These are phyloP conservation scores for Pochonia chlamydosporia DNA, from an alignment of 2,329 filamentous ascomycete species.

Conservation along the genomic window DNA sequence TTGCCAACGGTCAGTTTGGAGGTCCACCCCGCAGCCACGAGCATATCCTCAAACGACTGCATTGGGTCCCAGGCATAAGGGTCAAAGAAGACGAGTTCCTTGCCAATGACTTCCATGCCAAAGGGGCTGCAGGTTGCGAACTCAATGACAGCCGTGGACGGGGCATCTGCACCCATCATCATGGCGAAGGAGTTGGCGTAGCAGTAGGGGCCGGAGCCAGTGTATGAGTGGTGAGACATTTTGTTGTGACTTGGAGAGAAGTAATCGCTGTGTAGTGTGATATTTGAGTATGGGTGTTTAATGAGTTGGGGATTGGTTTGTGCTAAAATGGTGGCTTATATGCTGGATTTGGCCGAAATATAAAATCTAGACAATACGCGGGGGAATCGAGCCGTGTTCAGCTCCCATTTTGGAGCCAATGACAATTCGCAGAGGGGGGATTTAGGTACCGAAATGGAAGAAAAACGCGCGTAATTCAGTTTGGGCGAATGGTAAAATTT, in stretches of 20 bases:
- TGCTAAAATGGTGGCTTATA: no score
- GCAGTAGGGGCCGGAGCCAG: conserved; percentile 16
- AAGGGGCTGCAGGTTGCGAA: conserved; percentile 14
- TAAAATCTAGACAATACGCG: no score
- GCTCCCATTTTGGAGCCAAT: no score
- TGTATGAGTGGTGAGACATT: conserved; percentile 6
- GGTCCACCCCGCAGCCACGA: conserved; percentile 11
- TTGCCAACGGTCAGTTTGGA: conserved; percentile 8
- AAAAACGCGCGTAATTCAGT: no score
- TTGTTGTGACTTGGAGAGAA: neutral
- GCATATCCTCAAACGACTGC: conserved; percentile 8
- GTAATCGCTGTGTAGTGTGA: neutral
- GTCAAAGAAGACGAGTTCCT: conserved; percentile 12
- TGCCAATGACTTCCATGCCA: conserved; percentile 14
- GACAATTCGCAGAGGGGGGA: no score
- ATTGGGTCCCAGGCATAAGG: conserved; percentile 14
- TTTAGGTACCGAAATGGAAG: neutral
- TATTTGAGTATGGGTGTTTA: no score
- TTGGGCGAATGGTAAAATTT: no score
- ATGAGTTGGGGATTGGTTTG: no score
- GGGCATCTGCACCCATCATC: conserved; percentile 10
- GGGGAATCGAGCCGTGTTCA: no score
- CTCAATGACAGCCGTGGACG: conserved; percentile 12
- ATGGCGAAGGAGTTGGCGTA: conserved; percentile 15
- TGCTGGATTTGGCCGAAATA: no score